phyloP scores from a whole-genome alignment of 2,329 filamentous ascomycete genomes.

The Penicillium sp. region DNA sequence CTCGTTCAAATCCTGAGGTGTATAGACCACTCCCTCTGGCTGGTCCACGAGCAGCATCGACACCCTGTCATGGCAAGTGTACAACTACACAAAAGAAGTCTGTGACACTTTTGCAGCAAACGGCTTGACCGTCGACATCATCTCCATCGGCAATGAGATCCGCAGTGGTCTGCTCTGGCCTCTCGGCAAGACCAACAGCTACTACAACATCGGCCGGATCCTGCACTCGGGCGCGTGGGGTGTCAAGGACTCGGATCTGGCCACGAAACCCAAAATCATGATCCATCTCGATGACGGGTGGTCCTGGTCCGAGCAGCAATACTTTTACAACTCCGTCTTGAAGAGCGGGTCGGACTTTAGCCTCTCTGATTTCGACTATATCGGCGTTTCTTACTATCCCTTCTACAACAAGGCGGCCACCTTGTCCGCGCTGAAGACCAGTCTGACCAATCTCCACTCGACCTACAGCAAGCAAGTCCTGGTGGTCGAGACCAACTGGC shows the following conservation, averaged over 20 bases:
- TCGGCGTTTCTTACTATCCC: constrained; percentile 68
- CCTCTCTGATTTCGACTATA: constrained; percentile 59
- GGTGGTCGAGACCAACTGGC: constrained; percentile 69
- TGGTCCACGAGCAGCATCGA: constrained; percentile 57
- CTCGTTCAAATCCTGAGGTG: too few relatives aligned
- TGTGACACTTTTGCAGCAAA: constrained; percentile 55
- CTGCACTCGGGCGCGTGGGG: constrained; percentile 60
- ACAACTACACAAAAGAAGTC: constrained; percentile 62
- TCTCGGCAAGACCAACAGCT: constrained; percentile 51
- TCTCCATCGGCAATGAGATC: constrained; percentile 71
- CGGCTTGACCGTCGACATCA: constrained; percentile 53
- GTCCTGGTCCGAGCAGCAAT: constrained; percentile 61
- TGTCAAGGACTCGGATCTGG: constrained; percentile 57
- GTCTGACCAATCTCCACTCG: constrained; percentile 53
- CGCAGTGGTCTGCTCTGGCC: constrained; percentile 62
- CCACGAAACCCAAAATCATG: constrained; percentile 60
- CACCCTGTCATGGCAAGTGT: constrained; percentile 55
- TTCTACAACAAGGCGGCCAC: constrained; percentile 60
- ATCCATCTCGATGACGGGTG: constrained; percentile 72
- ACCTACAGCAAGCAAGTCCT: constrained; percentile 60
- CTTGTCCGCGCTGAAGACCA: constrained; percentile 50
- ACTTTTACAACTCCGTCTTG: constrained; percentile 58
- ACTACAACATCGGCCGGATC: constrained; percentile 57
- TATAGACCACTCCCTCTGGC: constrained; percentile 50
- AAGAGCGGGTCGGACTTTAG: constrained; percentile 44